These are phyloP conservation scores for Tricladium varicosporioides DNA, from an alignment of 2,329 filamentous ascomycete species.

Conservation along the genomic window DNA sequence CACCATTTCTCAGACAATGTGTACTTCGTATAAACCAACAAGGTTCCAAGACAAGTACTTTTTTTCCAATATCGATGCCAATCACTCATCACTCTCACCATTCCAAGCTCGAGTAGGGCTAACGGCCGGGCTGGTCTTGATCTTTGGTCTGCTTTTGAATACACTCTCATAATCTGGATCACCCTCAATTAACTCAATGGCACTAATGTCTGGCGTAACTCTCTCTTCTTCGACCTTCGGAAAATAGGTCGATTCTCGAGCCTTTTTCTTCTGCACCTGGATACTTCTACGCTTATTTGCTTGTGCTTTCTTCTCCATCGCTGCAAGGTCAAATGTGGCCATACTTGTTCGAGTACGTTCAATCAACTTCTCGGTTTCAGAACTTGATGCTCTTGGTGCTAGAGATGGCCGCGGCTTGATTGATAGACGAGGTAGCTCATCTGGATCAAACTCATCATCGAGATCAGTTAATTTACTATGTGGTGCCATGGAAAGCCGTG, in stretches of 20 bases:
- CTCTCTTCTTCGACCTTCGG: constrained; percentile 46
- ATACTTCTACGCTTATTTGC: constrained; percentile 51
- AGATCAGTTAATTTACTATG: constrained; percentile 32
- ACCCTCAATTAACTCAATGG: constrained; percentile 51
- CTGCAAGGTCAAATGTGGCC: constrained; percentile 53
- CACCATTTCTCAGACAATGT: too few relatives aligned
- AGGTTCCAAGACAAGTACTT: too few relatives aligned
- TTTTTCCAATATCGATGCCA: too few relatives aligned
- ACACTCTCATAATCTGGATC: constrained; percentile 74
- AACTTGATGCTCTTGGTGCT: neutral
- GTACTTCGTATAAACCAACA: too few relatives aligned
- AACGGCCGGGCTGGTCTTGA: constrained; percentile 36
- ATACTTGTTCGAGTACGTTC: constrained; percentile 60
- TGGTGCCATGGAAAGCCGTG: constrained; percentile 73
- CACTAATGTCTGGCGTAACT: constrained; percentile 27
- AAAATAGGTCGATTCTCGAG: constrained; percentile 46
- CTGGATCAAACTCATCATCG: constrained; percentile 31
- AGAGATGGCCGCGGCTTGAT: constrained; percentile 22
- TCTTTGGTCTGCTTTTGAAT: constrained; percentile 79
- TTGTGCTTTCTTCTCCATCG: constrained; percentile 59
- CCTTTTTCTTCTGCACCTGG: constrained; percentile 43
- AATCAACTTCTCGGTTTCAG: constrained; percentile 37
- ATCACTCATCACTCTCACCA: neutral
- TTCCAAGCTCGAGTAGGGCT: neutral
- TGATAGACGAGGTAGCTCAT: constrained; percentile 24